Evolutionary conservation across 148 eudicot genomes (phyloP), one percentile per base, ranked within the genome.

Genomic region (Chenopodium formosanum): DNA sequence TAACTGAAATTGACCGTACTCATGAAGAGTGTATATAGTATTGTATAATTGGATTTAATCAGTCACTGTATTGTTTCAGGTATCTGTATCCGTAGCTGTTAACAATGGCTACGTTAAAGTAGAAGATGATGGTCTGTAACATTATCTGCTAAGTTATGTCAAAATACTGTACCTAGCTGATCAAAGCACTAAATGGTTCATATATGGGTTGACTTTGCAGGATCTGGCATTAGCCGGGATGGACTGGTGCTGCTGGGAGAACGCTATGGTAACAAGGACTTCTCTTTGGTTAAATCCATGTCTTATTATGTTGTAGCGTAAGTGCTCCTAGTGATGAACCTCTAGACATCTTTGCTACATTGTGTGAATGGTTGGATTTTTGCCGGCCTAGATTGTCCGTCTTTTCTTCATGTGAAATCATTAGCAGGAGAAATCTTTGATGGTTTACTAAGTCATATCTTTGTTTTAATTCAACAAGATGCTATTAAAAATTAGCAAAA

Each of bases 201-300:
- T 66, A 32, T 68, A 64, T 52, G 53, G 70, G 71, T 34, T 81
- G 29, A 52, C 75, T 76, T 76, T 90, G 88, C 90, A 96, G 98
- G 99, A 69, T 91, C 84, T 89, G 99, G 98, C 71, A 91, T 96
- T 73, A 84, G 83, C 73, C 88, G 99, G 78, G 97, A 94, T 82
- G 97, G 98, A 75, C 84, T 96, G 86, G 90, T 89, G 77, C 83
- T 94, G 85, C 79, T 96, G 83, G 99, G 97, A 80, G 95, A 94
- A 82, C 84, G 97, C 89, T 92, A 94, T 75, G 95, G 99, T 96
- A 91, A 89, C 56, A 12, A 50, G 58, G 50, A 29, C 50, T 34
- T 84, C 5, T 65, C 68, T 64, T 80, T 58, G 5, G 20, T 65
- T 37, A 44, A 34, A 56, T 53, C 19, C 50, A 71, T 87, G 67